A percentile compares a stretch with the other conserved stretches of the same genome.
Conservation (phyloP, 2,329 filamentous ascomycete species). For the Ophiocordyceps australis region DNA sequence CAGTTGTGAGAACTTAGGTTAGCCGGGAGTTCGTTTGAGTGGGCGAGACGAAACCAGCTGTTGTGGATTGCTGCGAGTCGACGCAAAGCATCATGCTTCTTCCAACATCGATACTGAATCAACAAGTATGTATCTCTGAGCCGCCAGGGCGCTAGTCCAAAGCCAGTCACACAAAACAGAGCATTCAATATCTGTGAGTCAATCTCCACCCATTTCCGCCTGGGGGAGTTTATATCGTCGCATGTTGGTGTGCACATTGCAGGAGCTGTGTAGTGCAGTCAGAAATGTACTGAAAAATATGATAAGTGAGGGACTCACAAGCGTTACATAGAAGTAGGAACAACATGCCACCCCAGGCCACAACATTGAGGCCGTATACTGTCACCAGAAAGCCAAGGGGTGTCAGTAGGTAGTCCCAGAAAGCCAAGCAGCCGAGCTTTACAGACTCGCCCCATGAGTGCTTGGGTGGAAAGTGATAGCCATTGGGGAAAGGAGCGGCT, state of each 20-base stretch:
- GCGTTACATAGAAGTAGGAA: slow-evolving; percentile 70
- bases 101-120: slow-evolving; percentile 39
- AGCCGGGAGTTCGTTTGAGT: slow-evolving; percentile 39
- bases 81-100: slow-evolving; percentile 38
- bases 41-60: slow-evolving; percentile 56
- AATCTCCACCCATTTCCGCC: slow-evolving; percentile 72
- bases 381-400: slow-evolving; percentile 61
- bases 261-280: slow-evolving; percentile 20
- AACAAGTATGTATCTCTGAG: slow-evolving; percentile 65
- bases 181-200: slow-evolving; percentile 65
- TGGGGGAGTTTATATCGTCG: slow-evolving; percentile 54
- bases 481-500: slow-evolving; percentile 34
- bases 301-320: slow-evolving; percentile 4
- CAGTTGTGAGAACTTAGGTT: slow-evolving; percentile 34
- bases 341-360: slow-evolving; percentile 84
- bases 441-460: slow-evolving; percentile 41
- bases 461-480: slow-evolving; percentile 46
- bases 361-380: slow-evolving; percentile 64
- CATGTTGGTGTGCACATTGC: slow-evolving; percentile 57
- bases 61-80: slow-evolving; percentile 57
- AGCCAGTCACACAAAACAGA: slow-evolving; percentile 74
- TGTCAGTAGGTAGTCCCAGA: slow-evolving; percentile 58
- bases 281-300: neutral
- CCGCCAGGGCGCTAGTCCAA: slow-evolving; percentile 71
- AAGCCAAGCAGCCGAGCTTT: slow-evolving; percentile 36